Percentiles rank a stretch among this genome's conserved stretches.
These are phyloP conservation scores for Maudiozyma saulgeensis DNA, from an alignment of 805 yeast genomes.

Conservation along the genomic window DNA sequence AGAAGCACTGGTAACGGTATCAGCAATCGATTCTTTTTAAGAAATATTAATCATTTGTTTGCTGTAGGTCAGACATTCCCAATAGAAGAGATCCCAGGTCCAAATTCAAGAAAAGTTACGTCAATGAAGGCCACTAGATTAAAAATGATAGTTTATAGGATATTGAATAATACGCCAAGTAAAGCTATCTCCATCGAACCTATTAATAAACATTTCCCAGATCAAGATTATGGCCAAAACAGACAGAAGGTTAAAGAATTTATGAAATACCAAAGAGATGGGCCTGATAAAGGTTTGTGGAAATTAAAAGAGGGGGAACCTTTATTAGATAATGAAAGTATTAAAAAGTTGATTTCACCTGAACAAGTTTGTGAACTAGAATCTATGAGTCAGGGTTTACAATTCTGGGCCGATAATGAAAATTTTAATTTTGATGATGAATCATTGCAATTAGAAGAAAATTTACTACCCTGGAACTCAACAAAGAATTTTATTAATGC, in stretches of 20 bases:
- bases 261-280: conserved; percentile 93
- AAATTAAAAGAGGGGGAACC: conserved; percentile 61
- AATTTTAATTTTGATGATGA: conserved; percentile 38
- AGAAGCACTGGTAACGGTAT: conserved; percentile 75
- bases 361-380: conserved; percentile 84
- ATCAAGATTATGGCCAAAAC: conserved; percentile 94
- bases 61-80: conserved; percentile 91
- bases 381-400: conserved; percentile 91
- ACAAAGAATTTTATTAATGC: conserved; percentile 86
- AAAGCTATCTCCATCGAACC: conserved; percentile 77
- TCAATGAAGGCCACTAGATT: conserved; percentile 83
- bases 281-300: conserved; percentile 94
- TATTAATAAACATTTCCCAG: conserved; percentile 87
- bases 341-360: conserved; percentile 77
- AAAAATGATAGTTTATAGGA: conserved; percentile 87
- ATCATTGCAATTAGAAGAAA: conserved; percentile 66
- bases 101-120: conserved; percentile 92
- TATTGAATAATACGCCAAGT: conserved; percentile 63
- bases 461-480: conserved; percentile 89
- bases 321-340: conserved; percentile 66
- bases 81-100: conserved; percentile 92
- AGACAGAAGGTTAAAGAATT: conserved; percentile 92
- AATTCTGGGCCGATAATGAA: conserved; percentile 71
- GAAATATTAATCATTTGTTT: conserved; percentile 62
- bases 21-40: conserved; percentile 57